These are phyloP conservation scores for Xylariaceae sp. DNA, from an alignment of 2,329 filamentous ascomycete genomes.

Conservation along the genomic window DNA sequence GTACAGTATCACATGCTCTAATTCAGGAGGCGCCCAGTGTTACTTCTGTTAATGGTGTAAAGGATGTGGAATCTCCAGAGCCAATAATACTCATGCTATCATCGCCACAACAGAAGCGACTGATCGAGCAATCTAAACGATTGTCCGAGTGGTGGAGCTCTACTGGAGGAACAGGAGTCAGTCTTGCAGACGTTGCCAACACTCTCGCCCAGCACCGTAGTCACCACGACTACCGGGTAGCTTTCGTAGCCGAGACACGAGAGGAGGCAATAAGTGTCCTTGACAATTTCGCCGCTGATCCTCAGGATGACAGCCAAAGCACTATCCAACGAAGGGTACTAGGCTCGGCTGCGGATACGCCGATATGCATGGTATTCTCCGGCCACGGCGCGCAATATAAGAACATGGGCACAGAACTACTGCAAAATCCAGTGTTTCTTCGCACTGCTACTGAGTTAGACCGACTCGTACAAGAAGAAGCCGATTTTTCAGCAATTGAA, in stretches of 20 bases:
- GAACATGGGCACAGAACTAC: conserved; percentile 47
- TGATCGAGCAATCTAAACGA: neutral
- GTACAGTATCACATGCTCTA: conserved; percentile 43
- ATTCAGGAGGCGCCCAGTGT: conserved; percentile 32
- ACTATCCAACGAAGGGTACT: conserved; percentile 2
- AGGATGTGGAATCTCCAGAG: neutral
- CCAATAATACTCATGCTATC: conserved; percentile 9
- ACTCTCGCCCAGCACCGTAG: conserved; percentile 16
- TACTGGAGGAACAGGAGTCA: neutral
- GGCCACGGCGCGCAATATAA: conserved; percentile 51
- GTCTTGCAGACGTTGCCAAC: conserved; percentile 10
- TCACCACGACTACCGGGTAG: conserved; percentile 19
- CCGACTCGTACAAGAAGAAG: conserved; percentile 29
- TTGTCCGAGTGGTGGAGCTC: conserved; percentile 6
- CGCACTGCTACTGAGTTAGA: conserved; percentile 38
- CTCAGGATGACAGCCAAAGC: conserved; percentile 13
- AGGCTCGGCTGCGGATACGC: neutral
- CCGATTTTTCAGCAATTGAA: conserved; percentile 31
- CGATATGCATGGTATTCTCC: conserved; percentile 43
- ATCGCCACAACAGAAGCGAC: conserved; percentile 16
- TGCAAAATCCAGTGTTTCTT: conserved; percentile 38
- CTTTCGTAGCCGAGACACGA: conserved; percentile 6
- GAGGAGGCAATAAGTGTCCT: conserved; percentile 11
- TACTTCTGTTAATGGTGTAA: neutral
- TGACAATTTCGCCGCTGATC: conserved; percentile 9